Evolutionary conservation across 2,329 filamentous ascomycete genomes (phyloP), one percentile per base, ranked within the genome.

Genomic region (Pseudogymnoascus sp.): DNA sequence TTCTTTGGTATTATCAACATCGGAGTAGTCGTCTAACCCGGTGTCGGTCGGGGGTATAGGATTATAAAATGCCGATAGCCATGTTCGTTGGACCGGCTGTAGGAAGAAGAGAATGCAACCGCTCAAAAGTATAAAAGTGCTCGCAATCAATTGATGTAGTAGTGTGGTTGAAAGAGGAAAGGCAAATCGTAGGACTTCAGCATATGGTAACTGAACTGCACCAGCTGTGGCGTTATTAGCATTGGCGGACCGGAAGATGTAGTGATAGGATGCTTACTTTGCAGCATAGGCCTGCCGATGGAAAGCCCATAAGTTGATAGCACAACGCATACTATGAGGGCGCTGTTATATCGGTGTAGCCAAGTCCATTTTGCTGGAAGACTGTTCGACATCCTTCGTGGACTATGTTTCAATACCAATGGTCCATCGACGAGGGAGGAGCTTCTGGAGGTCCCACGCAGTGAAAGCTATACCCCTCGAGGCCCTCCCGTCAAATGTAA

Each of bases 141-240:
- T 56, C n/a, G 25, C 46, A 18, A 56, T 56, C 3, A 56, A 56
- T 31, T 56, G 46, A 3, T 56, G 46, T 18, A 56, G 25, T 31
- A 56, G 46, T 18, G 46, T 34, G 11, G 46, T 56, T 34, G 46
- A 34, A 56, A 56, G 46, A 12, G 46, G 46, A 28, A 56, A 56
- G 46, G 46, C 46, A 56, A 56, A 56, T 31, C 46, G 46, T 31
- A 56, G 46, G n/a, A 56, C 46, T 56, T 56, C 46, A 12, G 46
- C 46, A 34, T 34, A 18, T 12, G 46, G 46, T 7, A 56, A 34
- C 46, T 56, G 46, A n/a, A 56, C 46, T 12, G 46, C 46, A 56
- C 46, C 46, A 18, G 46, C 46, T 56, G n/a, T 3, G 14, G 14
- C 31, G 23, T 31, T 31, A 31, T 56, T 56, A 56, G n/a, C 25